Evolutionary conservation across 1,284 basidiomycete genomes (phyloP).

Genomic region (Pholiota adiposa): DNA sequence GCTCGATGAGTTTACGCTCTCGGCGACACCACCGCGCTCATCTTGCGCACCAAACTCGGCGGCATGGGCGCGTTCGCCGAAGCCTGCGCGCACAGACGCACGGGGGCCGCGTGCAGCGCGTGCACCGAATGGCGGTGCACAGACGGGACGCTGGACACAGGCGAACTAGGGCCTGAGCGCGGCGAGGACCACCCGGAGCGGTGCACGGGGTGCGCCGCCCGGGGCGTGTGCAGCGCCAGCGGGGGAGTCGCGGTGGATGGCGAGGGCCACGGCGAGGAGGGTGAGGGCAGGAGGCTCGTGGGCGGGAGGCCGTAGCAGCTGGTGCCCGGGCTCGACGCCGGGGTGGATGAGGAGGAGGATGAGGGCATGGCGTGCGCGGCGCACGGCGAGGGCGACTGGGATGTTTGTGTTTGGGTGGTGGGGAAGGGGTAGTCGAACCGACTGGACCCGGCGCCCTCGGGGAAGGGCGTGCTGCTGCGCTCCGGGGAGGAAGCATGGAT

Average conservation of each 20-base stretch:
- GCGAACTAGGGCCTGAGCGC: neutral
- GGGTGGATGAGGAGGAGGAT: no score
- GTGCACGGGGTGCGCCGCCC: neutral
- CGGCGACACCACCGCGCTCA: neutral
- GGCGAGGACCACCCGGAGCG: neutral
- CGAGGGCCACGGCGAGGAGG: neutral
- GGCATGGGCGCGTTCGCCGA: neutral
- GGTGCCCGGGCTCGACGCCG: no score
- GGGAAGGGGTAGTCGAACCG: neutral
- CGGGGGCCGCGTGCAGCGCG: neutral
- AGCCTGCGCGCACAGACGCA: neutral
- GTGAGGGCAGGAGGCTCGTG: neutral
- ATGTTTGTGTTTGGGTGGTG: neutral
- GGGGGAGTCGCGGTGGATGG: neutral
- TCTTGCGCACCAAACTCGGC: neutral
- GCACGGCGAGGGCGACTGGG: neutral
- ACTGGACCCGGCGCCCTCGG: neutral
- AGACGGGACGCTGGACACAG: neutral
- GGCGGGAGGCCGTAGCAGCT: neutral
- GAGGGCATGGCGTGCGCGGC: neutral
- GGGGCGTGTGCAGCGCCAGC: neutral
- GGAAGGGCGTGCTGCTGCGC: neutral
- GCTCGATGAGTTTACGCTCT: no score
- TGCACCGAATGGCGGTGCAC: neutral
- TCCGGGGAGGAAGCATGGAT: neutral